Conservation (phyloP, 495 filamentous ascomycete species). For the Penicillium silybi region DNA sequence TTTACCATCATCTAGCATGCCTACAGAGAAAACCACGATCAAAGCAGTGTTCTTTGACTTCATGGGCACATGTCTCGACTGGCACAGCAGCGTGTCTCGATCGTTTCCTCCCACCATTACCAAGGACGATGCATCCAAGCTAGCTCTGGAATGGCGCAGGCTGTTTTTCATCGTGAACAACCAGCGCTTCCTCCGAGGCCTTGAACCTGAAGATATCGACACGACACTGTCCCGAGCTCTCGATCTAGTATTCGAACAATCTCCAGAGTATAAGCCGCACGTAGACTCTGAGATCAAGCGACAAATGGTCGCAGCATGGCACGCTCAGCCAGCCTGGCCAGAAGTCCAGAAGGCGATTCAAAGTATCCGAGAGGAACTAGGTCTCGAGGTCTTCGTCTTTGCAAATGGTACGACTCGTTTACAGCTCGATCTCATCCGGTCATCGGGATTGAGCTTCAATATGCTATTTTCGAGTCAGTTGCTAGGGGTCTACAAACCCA, state of each 20-base stretch:
- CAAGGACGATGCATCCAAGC: slow-evolving; percentile 19
- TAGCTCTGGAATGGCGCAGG: slow-evolving; percentile 48
- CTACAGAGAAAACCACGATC: slow-evolving; percentile 12
- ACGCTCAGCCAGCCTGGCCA: slow-evolving; percentile 44
- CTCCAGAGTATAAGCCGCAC: slow-evolving; percentile 14
- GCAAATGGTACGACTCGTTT: slow-evolving; percentile 53
- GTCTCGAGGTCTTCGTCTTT: slow-evolving; percentile 40
- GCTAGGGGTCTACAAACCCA: slow-evolving; percentile 28
- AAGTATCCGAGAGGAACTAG: slow-evolving; percentile 16
- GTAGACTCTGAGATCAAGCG: slow-evolving; percentile 21
- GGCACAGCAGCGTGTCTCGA: slow-evolving; percentile 30
- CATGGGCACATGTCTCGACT: slow-evolving; percentile 44
- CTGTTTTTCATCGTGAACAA: slow-evolving; percentile 41
- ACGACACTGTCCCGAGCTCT: slow-evolving; percentile 38
- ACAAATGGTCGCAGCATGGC: slow-evolving; percentile 35
- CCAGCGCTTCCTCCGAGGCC: slow-evolving; percentile 26
- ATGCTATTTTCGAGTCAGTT: slow-evolving; percentile 46
- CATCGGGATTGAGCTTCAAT: slow-evolving; percentile 46
- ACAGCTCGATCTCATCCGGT: slow-evolving; percentile 49
- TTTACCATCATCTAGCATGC: not conserved
- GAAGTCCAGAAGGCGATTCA: slow-evolving; percentile 28
- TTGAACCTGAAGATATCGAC: slow-evolving; percentile 48
- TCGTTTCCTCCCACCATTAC: not conserved
- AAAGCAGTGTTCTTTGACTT: slow-evolving; percentile 43
- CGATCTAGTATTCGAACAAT: slow-evolving; percentile 26